Base-by-base conservation (phyloP, 2,329 filamentous ascomycete genomes). In the Arachnomyces sp. region DNA sequence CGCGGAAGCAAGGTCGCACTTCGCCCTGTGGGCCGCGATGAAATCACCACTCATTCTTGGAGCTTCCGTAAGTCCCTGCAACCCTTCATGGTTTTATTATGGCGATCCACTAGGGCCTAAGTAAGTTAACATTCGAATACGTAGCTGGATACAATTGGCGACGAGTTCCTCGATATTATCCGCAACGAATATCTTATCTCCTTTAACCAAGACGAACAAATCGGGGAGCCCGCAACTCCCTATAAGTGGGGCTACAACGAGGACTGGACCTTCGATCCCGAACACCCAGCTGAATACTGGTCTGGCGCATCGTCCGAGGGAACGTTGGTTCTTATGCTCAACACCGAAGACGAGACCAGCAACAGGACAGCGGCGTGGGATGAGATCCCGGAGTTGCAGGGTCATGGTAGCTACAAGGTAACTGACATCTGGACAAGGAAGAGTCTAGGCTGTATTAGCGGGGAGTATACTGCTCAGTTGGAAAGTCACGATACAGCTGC, bases 21-120 rank as follows among this genome's bases (percentile, higher is more conserved):
- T 74, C 48, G 67, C 67, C 3, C 51, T 74, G 3, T 76, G 72
- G 72, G 68, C 67, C 0, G 61, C 62, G 1, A 64, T 74, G 57
- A 74, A 72, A 50, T 64, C 61, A 4, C 71, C 71, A 0, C 48
- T 76, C 14, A 61, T 75, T 17, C 72, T 75, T 35, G 70, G 71
- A 9, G 60, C 59, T 11, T 43, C 52, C 3, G 59, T 63, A 53
- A n/a, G 42, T 45, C 13, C 7, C 6, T 5, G 8, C 6, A 30
- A 15, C 15, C 18, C 8, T 13, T 7, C n/a, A 16, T 15, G 16
- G 8, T 28, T 37, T 31, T 8, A 32, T n/a, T 31, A 38, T 17
- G 11, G 29, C 15, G 0, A 5, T 13, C 13, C 1, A 16, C 9
- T 25, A 5, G 20, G 20, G 20, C 20, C 20, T 7, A n/a, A n/a